Conservation (phyloP, 805 yeast species). For the Ogataea salicorniae region DNA sequence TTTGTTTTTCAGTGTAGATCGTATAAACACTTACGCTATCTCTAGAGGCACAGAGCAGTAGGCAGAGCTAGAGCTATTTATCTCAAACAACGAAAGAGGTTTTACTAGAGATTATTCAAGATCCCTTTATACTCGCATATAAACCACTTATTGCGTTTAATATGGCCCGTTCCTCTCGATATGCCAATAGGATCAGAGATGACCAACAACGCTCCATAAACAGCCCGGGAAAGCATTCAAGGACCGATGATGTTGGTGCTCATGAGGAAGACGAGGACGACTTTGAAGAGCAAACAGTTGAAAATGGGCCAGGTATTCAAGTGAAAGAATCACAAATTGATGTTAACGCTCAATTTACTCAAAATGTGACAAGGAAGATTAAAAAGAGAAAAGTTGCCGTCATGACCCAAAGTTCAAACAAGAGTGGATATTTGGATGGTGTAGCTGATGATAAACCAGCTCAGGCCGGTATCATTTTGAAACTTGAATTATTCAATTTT, state of each 20-base stretch:
- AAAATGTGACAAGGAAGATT: conserved; percentile 21
- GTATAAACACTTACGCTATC: too few species aligned
- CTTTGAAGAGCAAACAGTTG: conserved; percentile 1
- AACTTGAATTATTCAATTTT: conserved; percentile 63
- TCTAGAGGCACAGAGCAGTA: too few species aligned
- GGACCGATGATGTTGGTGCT: background rate
- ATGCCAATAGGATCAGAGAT: too few species aligned
- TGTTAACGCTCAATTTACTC: conserved; percentile 26
- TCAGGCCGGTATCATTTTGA: conserved; percentile 63
- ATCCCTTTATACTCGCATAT: too few species aligned
- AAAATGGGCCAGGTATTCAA: conserved; percentile 8
- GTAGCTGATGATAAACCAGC: conserved; percentile 29
- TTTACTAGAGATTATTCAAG: too few species aligned
- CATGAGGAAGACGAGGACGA: background rate
- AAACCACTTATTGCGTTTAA: too few species aligned
- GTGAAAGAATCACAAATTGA: conserved; percentile 21
- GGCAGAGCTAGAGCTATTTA: too few species aligned
- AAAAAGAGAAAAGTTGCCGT: conserved; percentile 16
- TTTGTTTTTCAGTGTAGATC: too few species aligned
- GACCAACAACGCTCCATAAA: too few species aligned
- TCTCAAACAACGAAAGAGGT: too few species aligned
- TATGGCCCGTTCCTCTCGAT: conserved; percentile 4
- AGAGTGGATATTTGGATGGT: conserved; percentile 1
- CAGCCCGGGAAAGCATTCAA: too few species aligned
- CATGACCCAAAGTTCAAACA: conserved; percentile 21